Base-by-base conservation (phyloP, 2,329 filamentous ascomycete species). In the Colletotrichum cuscutae region DNA sequence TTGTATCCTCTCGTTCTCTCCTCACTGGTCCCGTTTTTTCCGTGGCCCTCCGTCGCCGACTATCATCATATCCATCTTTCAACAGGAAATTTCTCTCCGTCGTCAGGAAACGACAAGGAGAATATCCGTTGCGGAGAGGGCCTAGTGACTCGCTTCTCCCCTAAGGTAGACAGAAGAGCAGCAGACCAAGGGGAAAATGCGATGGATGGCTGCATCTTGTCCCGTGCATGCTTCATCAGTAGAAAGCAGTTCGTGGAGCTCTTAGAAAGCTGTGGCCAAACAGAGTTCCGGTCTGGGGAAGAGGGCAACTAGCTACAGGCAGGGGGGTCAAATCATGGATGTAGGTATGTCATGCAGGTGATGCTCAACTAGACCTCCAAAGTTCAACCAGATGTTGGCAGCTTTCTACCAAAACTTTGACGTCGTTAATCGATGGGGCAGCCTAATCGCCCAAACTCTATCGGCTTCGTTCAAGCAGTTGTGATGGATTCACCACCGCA, bases 291-390 rank as follows among this genome's bases (percentile, higher is more conserved):
- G 42, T 42, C 60, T 13, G 54, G 60, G 56, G 56, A 49, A 53
- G 30, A 49, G 46, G 49, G 52, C 60, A 24, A 35, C 56, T 65
- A 49, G 65, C 58, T 65, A 37, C 53, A 58, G 56, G 60, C 69
- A 72, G 72, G 59, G 69, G 69, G 61, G 63, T 19, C 22, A 28
- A 28, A 4, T 68, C 66, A 74, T 68, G 72, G 68, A 68, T 56
- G 69, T 68, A 67, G 59, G 60, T 65, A 69, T 74, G 72, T 72
- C 59, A 59, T 74, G 69, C 72, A 74, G 72, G 46, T 53, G 49
- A 19, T 32, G 60, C 32, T 49, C 57, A 58, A 61, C 56, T 56
- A 59, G 71, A 67, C 52, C 69, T 54, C 12, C 49, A 57, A 24
- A 63, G 68, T 56, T 54, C 32, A 59, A 30, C 22, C 11, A 15